Base-by-base conservation (phyloP, 495 filamentous ascomycete species). In the Pseudoneurospora amorphoporcata region DNA sequence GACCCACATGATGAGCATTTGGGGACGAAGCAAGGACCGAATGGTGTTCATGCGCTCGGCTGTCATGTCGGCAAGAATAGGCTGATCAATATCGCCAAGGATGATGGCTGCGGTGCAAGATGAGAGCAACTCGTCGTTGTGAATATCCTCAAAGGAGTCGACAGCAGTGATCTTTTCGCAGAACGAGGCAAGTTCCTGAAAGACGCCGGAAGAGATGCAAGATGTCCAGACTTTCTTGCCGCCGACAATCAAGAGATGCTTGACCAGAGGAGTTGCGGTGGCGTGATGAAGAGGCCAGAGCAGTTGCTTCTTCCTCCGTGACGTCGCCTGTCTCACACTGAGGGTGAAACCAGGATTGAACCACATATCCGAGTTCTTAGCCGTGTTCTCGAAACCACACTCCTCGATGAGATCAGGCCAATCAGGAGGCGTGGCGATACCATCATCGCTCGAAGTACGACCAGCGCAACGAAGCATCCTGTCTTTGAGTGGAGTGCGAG, bases 1-100 rank as follows among this genome's bases (percentile, higher is more conserved):
- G 17, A 82, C 69, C 84, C 84, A 86, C 7, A 86, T 76, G 0
- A 82, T 73, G 2, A 73, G 77, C 80, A 84, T 82, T 14, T 75
- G 68, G 0, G 82, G 82, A 2, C 74, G 77, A 16, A 86, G 70
- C 29, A 86, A 73, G 2, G 69, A 75, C 29, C 77, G 77, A 4
- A 86, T 68, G 0, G 72, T 72, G 14, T 78, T 77, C 69, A 85
- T 75, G 0, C 72, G 71, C 9, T 73, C 32, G 14, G 75, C 69
- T 0, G 82, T 84, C 80, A 84, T 81, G 29, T 40, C 79, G 23
- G 79, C 41, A 58, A 83, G 76, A 53, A 84, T 5, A 0, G 81
- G 75, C 37, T 80, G 73, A 42, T 82, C 80, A 2, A 86, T 75
- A 71, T 84, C 82, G 40, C 69, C 72, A 3, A 86, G 72, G 38